Evolutionary conservation across 2,329 filamentous ascomycete genomes (phyloP).

Genomic region (Neophaeococcomyces aloes): DNA sequence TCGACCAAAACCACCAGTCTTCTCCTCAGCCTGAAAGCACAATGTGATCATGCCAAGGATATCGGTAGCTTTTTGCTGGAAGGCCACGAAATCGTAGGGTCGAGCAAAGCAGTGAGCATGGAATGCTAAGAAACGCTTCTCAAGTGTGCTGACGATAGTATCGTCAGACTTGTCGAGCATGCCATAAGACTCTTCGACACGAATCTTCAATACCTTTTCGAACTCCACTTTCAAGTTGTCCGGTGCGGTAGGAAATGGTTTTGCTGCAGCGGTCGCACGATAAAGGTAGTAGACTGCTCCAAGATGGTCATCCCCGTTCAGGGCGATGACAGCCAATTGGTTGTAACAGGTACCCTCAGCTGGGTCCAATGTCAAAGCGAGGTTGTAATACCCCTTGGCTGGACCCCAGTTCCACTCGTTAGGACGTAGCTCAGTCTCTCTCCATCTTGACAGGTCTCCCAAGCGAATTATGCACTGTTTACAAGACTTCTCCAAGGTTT

Average conservation of each 20-base stretch:
- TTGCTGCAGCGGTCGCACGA: slow-evolving; percentile 62
- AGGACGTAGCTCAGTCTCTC: slow-evolving; percentile 58
- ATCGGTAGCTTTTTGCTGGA: slow-evolving; percentile 28
- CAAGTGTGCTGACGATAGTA: slow-evolving; percentile 27
- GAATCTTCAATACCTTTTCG: slow-evolving; percentile 44
- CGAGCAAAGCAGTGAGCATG: slow-evolving; percentile 8
- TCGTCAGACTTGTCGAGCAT: slow-evolving; percentile 32
- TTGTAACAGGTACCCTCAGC: slow-evolving; percentile 75
- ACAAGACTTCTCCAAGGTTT: slow-evolving; percentile 60
- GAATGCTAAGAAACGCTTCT: slow-evolving; percentile 23
- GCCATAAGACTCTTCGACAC: slow-evolving; percentile 45
- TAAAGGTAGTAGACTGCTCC: slow-evolving; percentile 84
- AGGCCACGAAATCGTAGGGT: slow-evolving; percentile 28
- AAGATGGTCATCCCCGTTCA: slow-evolving; percentile 66
- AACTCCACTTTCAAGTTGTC: slow-evolving; percentile 74
- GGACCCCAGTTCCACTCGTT: slow-evolving; percentile 68
- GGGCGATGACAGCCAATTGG: slow-evolving; percentile 77
- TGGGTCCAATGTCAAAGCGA: slow-evolving; percentile 70
- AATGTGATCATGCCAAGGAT: slow-evolving; percentile 47
- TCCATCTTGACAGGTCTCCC: slow-evolving; percentile 83
- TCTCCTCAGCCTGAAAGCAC: slow-evolving; percentile 48
- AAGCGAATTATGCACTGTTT: slow-evolving; percentile 76
- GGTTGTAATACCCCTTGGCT: slow-evolving; percentile 71
- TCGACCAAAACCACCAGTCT: slow-evolving; percentile 53
- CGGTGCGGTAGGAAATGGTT: slow-evolving; percentile 63